Evolutionary conservation across 2,329 filamentous ascomycete species (phyloP).

Genomic region (Colletotrichum shisoi): DNA sequence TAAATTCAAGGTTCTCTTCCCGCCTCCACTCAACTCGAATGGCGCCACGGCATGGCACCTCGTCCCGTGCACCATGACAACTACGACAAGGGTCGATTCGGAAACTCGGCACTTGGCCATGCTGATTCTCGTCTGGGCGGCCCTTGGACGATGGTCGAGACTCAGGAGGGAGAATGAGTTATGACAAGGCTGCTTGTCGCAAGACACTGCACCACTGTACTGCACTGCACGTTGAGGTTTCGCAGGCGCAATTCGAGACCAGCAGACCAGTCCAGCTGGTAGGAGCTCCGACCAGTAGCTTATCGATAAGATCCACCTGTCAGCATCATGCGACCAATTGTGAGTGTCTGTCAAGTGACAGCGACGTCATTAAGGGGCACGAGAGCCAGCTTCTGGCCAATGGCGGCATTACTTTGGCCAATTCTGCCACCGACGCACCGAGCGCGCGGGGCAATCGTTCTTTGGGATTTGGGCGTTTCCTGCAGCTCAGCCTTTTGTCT

Average conservation of each 20-base stretch:
- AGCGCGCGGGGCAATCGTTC: conserved; percentile 21
- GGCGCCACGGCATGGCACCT: conserved; percentile 16
- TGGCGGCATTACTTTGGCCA: conserved; percentile 17
- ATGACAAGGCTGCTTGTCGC: too few relatives aligned
- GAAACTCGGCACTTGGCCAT: conserved; percentile 28
- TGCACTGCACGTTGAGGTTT: conserved; percentile 12
- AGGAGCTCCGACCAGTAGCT: not conserved
- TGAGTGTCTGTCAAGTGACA: not conserved
- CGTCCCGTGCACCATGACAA: not conserved
- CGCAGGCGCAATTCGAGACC: not conserved
- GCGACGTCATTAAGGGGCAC: conserved; percentile 19
- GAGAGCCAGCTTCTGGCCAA: conserved; percentile 1
- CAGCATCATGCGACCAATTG: not conserved
- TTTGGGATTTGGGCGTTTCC: not conserved
- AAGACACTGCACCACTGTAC: too few relatives aligned
- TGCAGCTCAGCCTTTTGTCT: not conserved
- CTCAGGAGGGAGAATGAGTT: not conserved
- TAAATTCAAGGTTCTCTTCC: not conserved
- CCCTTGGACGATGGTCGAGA: not conserved
- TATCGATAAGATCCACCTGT: conserved; percentile 10
- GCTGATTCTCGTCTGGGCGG: not conserved
- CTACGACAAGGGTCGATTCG: conserved; percentile 23
- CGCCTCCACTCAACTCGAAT: not conserved
- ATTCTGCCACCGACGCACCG: conserved; percentile 9
- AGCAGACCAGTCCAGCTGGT: not conserved